Conservation (phyloP, 441 rosid species). For the Croton setiger region DNA sequence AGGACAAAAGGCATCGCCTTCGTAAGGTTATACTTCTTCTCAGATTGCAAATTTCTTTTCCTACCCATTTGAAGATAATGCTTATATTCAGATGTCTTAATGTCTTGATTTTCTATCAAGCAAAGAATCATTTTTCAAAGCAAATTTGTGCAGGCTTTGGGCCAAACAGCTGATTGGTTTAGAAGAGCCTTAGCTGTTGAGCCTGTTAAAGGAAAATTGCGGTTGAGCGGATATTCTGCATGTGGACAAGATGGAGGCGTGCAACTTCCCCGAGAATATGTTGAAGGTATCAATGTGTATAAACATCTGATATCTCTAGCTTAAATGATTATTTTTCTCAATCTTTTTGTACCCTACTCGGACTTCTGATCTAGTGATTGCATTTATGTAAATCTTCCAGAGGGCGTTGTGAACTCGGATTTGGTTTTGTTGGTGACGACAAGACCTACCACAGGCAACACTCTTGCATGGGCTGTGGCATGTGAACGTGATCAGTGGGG, state of each 20-base stretch:
- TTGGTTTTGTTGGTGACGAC: conserved; percentile 95
- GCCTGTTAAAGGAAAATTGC: conserved; percentile 95
- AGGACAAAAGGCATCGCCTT: conserved; percentile 83
- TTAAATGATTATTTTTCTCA: conserved; percentile 12
- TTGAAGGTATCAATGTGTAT: conserved; percentile 63
- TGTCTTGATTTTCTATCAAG: background rate
- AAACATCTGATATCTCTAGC: conserved; percentile 1
- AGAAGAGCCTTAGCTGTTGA: conserved; percentile 92
- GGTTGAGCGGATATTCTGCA: conserved; percentile 98
- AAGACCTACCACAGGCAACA: conserved; percentile 99
- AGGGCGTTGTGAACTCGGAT: conserved; percentile 87
- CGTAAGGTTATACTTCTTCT: conserved; percentile 54
- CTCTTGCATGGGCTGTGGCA: conserved; percentile 99
- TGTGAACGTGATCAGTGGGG: conserved; percentile 99
- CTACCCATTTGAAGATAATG: background rate
- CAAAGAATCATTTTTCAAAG: conserved; percentile 16
- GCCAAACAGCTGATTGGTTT: conserved; percentile 97
- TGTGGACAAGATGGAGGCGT: conserved; percentile 99
- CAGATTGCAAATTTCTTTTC: conserved; percentile 9
- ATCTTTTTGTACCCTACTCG: background rate
- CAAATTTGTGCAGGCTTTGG: conserved; percentile 69
- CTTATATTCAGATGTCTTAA: background rate
- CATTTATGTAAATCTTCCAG: conserved; percentile 37
- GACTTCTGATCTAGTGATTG: background rate
- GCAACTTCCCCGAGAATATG: conserved; percentile 90